Evolutionary conservation across 1,284 basidiomycete species (phyloP), one percentile per base, ranked within the genome.

Genomic region (Sparassis latifolia): DNA sequence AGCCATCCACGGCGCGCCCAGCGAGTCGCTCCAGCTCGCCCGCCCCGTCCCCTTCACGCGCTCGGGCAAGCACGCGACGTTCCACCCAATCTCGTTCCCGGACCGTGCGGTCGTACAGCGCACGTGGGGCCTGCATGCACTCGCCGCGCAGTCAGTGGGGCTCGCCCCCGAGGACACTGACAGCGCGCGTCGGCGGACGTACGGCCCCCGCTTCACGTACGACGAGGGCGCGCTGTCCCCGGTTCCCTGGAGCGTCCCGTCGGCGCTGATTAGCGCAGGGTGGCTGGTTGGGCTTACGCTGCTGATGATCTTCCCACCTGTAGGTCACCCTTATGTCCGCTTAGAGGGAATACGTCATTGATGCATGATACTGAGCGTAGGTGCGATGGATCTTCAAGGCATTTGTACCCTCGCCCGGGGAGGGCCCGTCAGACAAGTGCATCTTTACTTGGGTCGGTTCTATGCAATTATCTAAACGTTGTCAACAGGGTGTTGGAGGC

Each of bases 31-130:
- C 3, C 69, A 61, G 29, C 64, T 79, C 5, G 57, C 80, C 4
- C 81, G 82, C 60, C 69, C 69, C 2, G 73, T 78, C 53, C 69
- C 71, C 30, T 65, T 77, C 52, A 75, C 73, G 43, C 68, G 64
- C 48, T 74, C 66, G 33, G 61, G 67, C 1, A 59, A 78, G 10
- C 71, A 74, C 51, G 91, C 89, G 32, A 72, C 70, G 0, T 71
- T 78, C 55, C 89, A 77, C 65, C 59, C 84, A 42, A 89, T 94
- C 82, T 67, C 71, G 10, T 54, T 70, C 1, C 61, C 75, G 44
- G 91, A 96, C 63, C 72, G 75, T 33, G 69, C 80, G 20, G 68
- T 92, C 33, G 87, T 93, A 37, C 83, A 90, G 56, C 82, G 92
- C 49, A 84, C 89, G 28, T 89, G 84, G 73, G 89, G 84, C 9